Conservation (phyloP, 306 rosid genomes). For the Begonia peltatifolia region DNA sequence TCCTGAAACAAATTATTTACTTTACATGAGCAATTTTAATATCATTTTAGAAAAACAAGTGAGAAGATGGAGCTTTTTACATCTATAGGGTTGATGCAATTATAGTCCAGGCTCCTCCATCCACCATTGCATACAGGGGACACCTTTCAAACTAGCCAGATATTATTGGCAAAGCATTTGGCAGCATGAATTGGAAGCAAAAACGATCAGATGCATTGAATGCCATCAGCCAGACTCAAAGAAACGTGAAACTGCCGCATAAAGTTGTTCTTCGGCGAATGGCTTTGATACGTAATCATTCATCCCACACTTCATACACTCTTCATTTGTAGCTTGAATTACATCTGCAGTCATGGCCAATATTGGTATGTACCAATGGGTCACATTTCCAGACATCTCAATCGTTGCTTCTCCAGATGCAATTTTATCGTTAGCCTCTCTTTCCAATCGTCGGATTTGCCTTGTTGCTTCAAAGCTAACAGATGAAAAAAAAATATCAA, state of each 20-base stretch:
- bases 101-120: no score
- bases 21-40: no score
- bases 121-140: no score
- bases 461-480: slow-evolving; percentile 68
- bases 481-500: slow-evolving; percentile 6
- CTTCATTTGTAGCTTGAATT: slow-evolving; percentile 64
- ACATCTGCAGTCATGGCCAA: slow-evolving; percentile 95
- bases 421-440: slow-evolving; percentile 37
- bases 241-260: slow-evolving; percentile 41
- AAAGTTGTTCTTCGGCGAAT: slow-evolving; percentile 74
- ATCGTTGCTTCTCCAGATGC: slow-evolving; percentile 40
- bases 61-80: no score
- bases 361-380: slow-evolving; percentile 71
- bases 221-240: slow-evolving; percentile 22
- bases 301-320: slow-evolving; percentile 84
- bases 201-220: no score
- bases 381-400: slow-evolving; percentile 40
- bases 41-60: no score
- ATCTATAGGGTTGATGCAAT: no score
- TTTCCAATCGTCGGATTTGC: slow-evolving; percentile 47
- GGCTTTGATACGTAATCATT: slow-evolving; percentile 83
- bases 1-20: no score
- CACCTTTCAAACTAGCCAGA: no score
- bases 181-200: no score
- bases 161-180: no score